phyloP scores from a whole-genome alignment of 257 asterid species.

The Prunella vulgaris region DNA sequence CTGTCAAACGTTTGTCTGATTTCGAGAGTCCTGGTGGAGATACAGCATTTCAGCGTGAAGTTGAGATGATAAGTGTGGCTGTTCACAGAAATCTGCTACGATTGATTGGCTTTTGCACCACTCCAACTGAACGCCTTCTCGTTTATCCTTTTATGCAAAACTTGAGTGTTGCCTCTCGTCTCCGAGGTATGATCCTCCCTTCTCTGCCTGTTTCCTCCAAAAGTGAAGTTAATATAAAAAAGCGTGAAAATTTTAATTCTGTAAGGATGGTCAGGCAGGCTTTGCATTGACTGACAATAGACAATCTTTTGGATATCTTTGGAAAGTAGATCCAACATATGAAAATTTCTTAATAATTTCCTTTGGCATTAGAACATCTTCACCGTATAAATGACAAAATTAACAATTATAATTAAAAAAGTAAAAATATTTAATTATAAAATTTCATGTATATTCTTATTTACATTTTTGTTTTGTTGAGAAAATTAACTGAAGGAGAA shows the following conservation, averaged over 20 bases:
- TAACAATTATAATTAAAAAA: too few relatives aligned
- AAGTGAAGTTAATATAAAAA: neutral
- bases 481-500: too few relatives aligned
- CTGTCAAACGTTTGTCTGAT: conserved; percentile 82
- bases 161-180: conserved; percentile 81
- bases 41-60: conserved; percentile 85
- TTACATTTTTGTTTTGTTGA: too few relatives aligned
- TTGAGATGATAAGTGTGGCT: conserved; percentile 96
- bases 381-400: too few relatives aligned
- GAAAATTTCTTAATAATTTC: too few relatives aligned
- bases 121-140: conserved; percentile 80
- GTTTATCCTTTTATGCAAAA: conserved; percentile 93
- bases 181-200: conserved; percentile 55
- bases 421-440: too few relatives aligned
- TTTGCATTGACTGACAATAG: too few relatives aligned
- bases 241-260: neutral
- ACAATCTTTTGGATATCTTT: too few relatives aligned
- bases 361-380: too few relatives aligned
- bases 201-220: neutral
- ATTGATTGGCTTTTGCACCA: conserved; percentile 85
- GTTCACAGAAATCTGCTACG: conserved; percentile 80
- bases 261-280: too few relatives aligned
- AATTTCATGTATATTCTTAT: too few relatives aligned
- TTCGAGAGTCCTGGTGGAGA: conserved; percentile 90
- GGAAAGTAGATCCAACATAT: too few relatives aligned